Evolutionary conservation across 2,329 filamentous ascomycete species (phyloP).

Genomic region (Venturia asperata): DNA sequence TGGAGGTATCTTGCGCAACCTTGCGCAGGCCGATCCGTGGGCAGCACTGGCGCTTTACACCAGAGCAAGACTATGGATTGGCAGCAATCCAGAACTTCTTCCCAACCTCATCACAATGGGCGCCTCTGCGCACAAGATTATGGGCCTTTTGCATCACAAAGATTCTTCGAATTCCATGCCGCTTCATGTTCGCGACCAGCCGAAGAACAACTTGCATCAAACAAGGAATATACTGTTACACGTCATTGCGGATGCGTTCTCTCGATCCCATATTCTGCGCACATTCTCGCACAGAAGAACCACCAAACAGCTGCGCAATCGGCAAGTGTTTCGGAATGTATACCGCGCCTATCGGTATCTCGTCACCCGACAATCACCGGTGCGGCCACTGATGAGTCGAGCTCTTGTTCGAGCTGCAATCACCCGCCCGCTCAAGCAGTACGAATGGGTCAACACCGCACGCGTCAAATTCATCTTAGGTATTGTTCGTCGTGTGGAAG

Average conservation of each 20-base stretch:
- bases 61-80: background rate
- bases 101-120: background rate
- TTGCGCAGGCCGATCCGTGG: background rate
- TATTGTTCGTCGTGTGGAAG: slow-evolving; percentile 40
- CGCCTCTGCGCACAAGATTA: background rate
- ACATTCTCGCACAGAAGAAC: slow-evolving; percentile 24
- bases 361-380: slow-evolving; percentile 34
- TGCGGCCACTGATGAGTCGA: slow-evolving; percentile 39
- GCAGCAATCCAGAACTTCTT: slow-evolving; percentile 6
- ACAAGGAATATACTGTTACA: slow-evolving; percentile 32
- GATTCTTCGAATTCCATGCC: background rate
- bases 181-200: background rate
- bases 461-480: slow-evolving; percentile 39
- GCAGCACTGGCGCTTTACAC: slow-evolving; percentile 1
- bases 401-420: slow-evolving; percentile 47
- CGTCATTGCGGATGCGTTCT: slow-evolving; percentile 39
- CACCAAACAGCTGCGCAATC: slow-evolving; percentile 30
- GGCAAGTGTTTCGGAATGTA: slow-evolving; percentile 38
- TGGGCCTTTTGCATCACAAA: background rate
- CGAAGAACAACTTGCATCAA: background rate
- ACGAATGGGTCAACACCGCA: slow-evolving; percentile 28
- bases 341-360: slow-evolving; percentile 43
- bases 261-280: slow-evolving; percentile 23
- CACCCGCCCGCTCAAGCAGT: slow-evolving; percentile 36
- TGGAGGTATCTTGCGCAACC: background rate